A percentile compares a stretch with the other conserved stretches of the same genome.
Evolutionary conservation across 129 eudicot genomes (phyloP).

Genomic region (Chrysanthemum lavandulifolium): DNA sequence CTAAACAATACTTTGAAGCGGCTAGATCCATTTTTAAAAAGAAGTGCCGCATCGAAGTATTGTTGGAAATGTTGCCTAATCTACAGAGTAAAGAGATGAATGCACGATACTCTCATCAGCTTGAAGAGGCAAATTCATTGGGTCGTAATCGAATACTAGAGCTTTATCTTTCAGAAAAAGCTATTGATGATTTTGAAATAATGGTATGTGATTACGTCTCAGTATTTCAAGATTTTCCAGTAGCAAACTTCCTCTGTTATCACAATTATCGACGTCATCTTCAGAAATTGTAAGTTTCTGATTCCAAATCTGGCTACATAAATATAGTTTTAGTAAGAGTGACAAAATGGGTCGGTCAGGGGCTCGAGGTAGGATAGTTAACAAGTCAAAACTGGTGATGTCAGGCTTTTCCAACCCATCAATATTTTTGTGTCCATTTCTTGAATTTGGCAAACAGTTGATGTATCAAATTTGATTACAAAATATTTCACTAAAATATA

Average conservation of each 20-base stretch:
- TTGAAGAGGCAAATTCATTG: not conserved
- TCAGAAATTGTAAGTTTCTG: slow-evolving; percentile 7
- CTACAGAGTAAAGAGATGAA: not conserved
- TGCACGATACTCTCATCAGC: not conserved
- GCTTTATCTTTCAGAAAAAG: not conserved
- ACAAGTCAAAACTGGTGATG: not conserved
- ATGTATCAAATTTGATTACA: too few species aligned
- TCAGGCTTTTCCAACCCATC: not conserved
- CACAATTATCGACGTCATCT: too few species aligned
- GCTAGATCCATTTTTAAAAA: not conserved
- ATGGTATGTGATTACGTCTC: not conserved
- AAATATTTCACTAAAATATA: too few species aligned
- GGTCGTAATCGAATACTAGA: not conserved
- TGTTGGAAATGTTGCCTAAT: not conserved
- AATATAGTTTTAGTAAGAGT: not conserved
- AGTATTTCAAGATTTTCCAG: not conserved
- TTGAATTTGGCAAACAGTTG: too few species aligned
- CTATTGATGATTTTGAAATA: not conserved
- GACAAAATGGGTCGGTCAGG: not conserved
- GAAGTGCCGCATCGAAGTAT: not conserved
- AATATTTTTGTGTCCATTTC: not conserved
- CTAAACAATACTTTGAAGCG: not conserved
- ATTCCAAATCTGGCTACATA: not conserved
- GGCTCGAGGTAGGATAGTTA: not conserved
- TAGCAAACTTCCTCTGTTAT: not conserved